Evolutionary conservation across 768 basidiomycete species (phyloP), one percentile per base, ranked within the genome.

Genomic region (Harrya chromipes): DNA sequence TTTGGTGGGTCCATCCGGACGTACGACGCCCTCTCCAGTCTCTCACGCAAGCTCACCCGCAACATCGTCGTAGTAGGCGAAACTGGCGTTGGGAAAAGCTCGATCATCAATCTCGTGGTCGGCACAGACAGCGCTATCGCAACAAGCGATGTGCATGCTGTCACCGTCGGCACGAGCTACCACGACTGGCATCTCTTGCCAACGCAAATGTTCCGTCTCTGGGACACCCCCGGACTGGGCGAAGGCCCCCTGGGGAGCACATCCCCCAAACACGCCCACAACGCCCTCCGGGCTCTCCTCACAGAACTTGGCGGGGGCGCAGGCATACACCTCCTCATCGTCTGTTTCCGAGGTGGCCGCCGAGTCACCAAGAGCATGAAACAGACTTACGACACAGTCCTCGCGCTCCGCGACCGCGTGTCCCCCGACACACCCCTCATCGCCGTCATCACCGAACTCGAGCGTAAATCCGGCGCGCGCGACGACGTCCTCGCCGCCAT

Each of bases 1-100:
- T 41, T 40, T 5, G 17, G 21, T 7, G 49, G 21, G 8, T 33
- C 54, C 12, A 33, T 29, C 26, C 44, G 44, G 24, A 23, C n/a
- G 31, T 40, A 38, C 51, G 43, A 21, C 8, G 16, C 20, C 16
- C 24, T 17, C 6, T 58, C 60, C 10, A 62, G 34, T 27, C 35
- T 49, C 33, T 49, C 55, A 5, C 23, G 49, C 41, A 64, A 57
- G n/a, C 50, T 54, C 35, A 58, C 53, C 24, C 52, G 54, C 39
- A 65, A 71, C 43, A 49, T 76, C 41, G 57, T 77, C 40, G 41
- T 76, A 17, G 74, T 76, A 14, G 74, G 74, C 4, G 70, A 73
- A 52, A 67, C 67, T 0, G 75, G 61, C 19, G 56, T 47, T 6
- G 61, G 61, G 21, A 62, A 62, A 49, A 61, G 62, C 36, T 64